Percentiles rank a stretch among this genome's conserved stretches.
Evolutionary conservation across 192 early-diverging fungal species (phyloP).

Genomic region (Coemansia sp.): DNA sequence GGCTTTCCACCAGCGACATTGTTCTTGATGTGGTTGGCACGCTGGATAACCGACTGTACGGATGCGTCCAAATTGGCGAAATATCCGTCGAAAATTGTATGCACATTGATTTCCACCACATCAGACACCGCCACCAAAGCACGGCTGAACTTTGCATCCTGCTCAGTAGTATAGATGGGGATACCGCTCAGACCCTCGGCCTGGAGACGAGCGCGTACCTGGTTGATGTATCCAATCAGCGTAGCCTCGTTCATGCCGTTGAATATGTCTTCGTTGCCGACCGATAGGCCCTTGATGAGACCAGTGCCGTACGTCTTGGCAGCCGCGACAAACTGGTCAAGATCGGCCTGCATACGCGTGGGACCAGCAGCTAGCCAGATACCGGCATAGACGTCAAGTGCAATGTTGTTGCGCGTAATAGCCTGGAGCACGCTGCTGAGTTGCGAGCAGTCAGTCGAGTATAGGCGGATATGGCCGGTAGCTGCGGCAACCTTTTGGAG

Average conservation of each 20-base stretch:
- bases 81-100: conserved; percentile 43
- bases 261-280: conserved; percentile 48
- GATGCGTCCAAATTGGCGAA: conserved; percentile 34
- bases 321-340: conserved; percentile 43
- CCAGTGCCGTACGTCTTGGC: conserved; percentile 35
- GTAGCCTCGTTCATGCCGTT: conserved; percentile 49
- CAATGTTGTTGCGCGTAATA: conserved; percentile 29
- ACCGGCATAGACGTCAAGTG: conserved; percentile 39
- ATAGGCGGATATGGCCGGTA: conserved; percentile 50
- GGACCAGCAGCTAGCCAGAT: conserved; percentile 46
- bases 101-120: conserved; percentile 48
- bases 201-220: conserved; percentile 41
- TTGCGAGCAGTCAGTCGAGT: conserved; percentile 56
- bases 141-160: conserved; percentile 35
- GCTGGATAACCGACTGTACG: conserved; percentile 42
- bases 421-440: conserved; percentile 41
- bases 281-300: conserved; percentile 46
- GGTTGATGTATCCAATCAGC: conserved; percentile 49
- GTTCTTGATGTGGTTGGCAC: conserved; percentile 20
- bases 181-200: conserved; percentile 45
- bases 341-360: conserved; percentile 35
- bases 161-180: conserved; percentile 50
- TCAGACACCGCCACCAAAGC: conserved; percentile 33
- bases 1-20: conserved; percentile 18
- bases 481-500: conserved; percentile 35